A percentile compares a stretch with the other conserved stretches of the same genome.
Conservation (phyloP, 2,329 filamentous ascomycete species). For the Chrysoporthe deuterocubensis region DNA sequence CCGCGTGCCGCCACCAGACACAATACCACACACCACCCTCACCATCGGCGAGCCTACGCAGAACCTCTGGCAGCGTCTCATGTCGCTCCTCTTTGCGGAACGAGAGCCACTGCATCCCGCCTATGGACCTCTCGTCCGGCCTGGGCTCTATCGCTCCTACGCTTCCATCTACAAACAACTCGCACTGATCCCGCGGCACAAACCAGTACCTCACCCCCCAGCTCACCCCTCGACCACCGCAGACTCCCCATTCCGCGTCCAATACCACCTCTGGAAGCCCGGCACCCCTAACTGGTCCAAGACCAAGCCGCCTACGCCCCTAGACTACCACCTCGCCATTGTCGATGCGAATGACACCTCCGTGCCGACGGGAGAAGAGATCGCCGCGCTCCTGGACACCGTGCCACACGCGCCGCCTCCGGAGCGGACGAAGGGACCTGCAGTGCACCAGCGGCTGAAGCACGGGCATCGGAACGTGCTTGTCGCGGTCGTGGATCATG, state of each 20-base stretch:
- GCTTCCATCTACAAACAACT: constrained; percentile 76
- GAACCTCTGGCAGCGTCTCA: constrained; percentile 57
- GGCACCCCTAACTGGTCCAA: constrained; percentile 70
- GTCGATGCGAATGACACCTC: constrained; percentile 73
- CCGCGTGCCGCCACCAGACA: constrained; percentile 57
- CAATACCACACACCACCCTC: constrained; percentile 13
- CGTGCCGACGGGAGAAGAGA: constrained; percentile 74
- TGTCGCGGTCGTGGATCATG: constrained; percentile 86
- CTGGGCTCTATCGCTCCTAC: constrained; percentile 70
- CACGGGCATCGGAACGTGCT: constrained; percentile 84
- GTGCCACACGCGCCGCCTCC: constrained; percentile 70
- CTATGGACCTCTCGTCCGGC: constrained; percentile 62
- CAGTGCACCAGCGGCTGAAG: constrained; percentile 77
- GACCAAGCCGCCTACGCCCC: constrained; percentile 68
- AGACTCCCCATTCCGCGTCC: constrained; percentile 67
- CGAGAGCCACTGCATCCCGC: constrained; percentile 37
- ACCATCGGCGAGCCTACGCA: constrained; percentile 22
- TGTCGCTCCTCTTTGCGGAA: constrained; percentile 48
- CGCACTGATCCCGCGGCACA: constrained; percentile 72
- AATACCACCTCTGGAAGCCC: constrained; percentile 85
- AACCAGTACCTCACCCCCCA: constrained; percentile 46
- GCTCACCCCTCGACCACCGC: constrained; percentile 37
- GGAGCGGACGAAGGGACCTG: constrained; percentile 46
- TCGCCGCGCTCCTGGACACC: constrained; percentile 72
- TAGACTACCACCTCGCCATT: constrained; percentile 85